A percentile compares a stretch with the other conserved stretches of the same genome.
These are phyloP conservation scores for Hypoxylon lienhwacheense DNA, from an alignment of 495 filamentous ascomycete genomes.

Conservation along the genomic window DNA sequence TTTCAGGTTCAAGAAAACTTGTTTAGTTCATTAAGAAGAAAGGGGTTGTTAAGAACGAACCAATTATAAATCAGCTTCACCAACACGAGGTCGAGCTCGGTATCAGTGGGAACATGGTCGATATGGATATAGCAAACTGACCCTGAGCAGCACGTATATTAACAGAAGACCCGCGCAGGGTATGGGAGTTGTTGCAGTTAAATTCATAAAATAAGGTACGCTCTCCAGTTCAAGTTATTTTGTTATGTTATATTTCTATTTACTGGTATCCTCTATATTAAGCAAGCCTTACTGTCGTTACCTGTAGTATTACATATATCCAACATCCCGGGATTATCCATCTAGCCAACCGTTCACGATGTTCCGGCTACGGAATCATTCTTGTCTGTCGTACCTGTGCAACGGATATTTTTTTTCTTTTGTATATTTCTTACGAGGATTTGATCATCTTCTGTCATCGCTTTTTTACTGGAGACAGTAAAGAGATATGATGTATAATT, in stretches of 20 bases:
- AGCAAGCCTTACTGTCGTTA: no score
- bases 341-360: constrained; percentile 14
- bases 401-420: no score
- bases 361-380: constrained; percentile 14
- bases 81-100: constrained; percentile 35
- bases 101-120: constrained; percentile 26
- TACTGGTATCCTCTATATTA: neutral
- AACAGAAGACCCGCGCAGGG: neutral
- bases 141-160: no score
- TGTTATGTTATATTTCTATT: neutral
- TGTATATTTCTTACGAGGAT: no score
- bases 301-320: no score
- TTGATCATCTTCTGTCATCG: no score
- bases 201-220: neutral
- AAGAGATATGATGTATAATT: no score
- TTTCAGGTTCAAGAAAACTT: constrained; percentile 8
- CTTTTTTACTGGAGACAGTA: no score
- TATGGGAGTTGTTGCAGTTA: neutral
- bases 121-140: constrained; percentile 6
- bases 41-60: constrained; percentile 12
- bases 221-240: no score
- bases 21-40: constrained; percentile 14
- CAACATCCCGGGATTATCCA: constrained; percentile 14
- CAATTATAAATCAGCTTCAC: constrained; percentile 26
- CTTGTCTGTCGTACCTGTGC: constrained; percentile 3